These are phyloP conservation scores for Stemphylium lycopersici DNA, from an alignment of 2,329 filamentous ascomycete species.

Conservation along the genomic window DNA sequence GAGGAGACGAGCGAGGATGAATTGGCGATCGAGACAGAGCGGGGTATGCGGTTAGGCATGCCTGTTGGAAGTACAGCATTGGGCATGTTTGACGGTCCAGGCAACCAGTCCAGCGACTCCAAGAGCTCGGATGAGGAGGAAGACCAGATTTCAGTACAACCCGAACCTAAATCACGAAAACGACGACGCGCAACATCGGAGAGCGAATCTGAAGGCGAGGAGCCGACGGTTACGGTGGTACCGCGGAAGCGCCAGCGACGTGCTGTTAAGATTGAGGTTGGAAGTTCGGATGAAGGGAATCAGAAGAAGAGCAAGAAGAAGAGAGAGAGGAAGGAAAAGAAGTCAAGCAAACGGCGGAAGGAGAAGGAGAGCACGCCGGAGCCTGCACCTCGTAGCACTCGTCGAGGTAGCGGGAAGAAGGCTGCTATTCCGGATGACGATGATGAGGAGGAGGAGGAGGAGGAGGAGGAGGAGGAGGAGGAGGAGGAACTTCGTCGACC, in stretches of 20 bases:
- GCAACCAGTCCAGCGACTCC: constrained; percentile 15
- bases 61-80: constrained; percentile 20
- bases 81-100: constrained; percentile 36
- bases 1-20: constrained; percentile 34
- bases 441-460: constrained; percentile 4
- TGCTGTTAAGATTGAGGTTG: neutral
- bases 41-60: constrained; percentile 27
- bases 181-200: constrained; percentile 17
- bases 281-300: constrained; percentile 3
- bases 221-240: constrained; percentile 19
- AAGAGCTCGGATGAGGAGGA: constrained; percentile 16
- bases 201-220: constrained; percentile 11
- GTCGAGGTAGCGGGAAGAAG: constrained; percentile 8
- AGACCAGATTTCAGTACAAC: constrained; percentile 11
- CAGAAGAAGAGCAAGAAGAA: constrained; percentile 5
- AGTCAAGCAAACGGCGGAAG: neutral
- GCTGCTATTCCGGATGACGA: constrained; percentile 8
- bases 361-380: constrained; percentile 1
- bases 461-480: neutral
- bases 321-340: neutral
- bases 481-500: constrained; percentile 8
- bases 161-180: constrained; percentile 20
- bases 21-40: constrained; percentile 21
- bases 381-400: constrained; percentile 9
- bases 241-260: constrained; percentile 19